phyloP scores from a whole-genome alignment of 441 rosid genomes.

The Capsella rubella region DNA sequence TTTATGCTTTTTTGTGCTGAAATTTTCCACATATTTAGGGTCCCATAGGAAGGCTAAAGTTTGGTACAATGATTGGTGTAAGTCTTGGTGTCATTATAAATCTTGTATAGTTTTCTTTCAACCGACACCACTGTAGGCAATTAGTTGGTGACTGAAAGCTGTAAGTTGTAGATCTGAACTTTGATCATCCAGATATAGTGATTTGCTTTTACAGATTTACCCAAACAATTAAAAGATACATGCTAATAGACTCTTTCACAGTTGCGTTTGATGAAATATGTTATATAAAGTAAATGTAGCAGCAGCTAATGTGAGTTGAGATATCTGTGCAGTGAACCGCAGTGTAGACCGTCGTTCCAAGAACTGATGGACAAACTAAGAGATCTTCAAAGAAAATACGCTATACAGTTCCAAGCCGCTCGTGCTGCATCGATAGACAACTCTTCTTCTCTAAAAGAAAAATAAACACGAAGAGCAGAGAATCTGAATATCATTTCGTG shows the following conservation, averaged over 20 bases:
- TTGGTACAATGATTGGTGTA: neutral
- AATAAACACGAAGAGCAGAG: constrained; percentile 14
- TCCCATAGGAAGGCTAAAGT: neutral
- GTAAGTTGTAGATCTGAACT: neutral
- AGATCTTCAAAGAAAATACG: constrained; percentile 77
- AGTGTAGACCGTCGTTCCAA: constrained; percentile 78
- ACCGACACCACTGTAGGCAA: neutral
- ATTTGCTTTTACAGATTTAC: neutral
- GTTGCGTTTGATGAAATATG: constrained; percentile 22
- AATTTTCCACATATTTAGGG: neutral
- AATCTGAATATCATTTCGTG: neutral
- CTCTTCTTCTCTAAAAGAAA: constrained; percentile 50
- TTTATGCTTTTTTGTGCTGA: neutral
- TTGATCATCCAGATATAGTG: neutral
- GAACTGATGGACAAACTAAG: constrained; percentile 82
- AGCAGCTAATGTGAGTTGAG: constrained; percentile 24
- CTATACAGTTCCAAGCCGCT: constrained; percentile 69
- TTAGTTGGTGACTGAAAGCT: neutral
- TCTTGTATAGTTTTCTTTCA: neutral
- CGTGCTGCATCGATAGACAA: constrained; percentile 57
- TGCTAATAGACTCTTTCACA: neutral
- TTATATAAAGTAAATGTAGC: neutral
- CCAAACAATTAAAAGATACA: neutral
- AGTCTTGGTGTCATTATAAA: constrained; percentile 5
- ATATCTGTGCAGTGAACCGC: constrained; percentile 65